Evolutionary conservation across 306 rosid genomes (phyloP), one percentile per base, ranked within the genome.

Genomic region (Datisca glomerata): DNA sequence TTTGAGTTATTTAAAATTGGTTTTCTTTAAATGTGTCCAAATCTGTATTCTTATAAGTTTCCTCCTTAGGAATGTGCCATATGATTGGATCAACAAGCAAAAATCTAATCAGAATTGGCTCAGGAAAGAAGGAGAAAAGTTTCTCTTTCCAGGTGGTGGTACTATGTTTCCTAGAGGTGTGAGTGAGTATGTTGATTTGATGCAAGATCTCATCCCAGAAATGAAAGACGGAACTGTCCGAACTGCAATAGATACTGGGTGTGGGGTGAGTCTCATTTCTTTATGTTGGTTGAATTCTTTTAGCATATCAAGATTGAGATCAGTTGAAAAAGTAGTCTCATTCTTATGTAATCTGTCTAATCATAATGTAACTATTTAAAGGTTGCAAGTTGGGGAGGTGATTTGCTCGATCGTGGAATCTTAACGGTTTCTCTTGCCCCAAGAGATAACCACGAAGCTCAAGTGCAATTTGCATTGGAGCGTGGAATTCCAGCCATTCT

Each of bases 331-430:
- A n/a, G n/a, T n/a, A n/a, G n/a, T n/a, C n/a, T n/a, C n/a, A n/a
- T n/a, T n/a, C n/a, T n/a, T n/a, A 6, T 34, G 14, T 24, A n/a
- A 24, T 46, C 18, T 46, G 17, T 38, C 18, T 17, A 46, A 46
- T 46, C 12, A 28, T 47, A 18, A 39, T 59, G 65, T 36, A 36
- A 43, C 16, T 41, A 13, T 60, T 21, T 59, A 7, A 41, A 91
- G 98, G 98, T 91, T 75, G 98, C 98, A 66, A 91, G 96, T 58
- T 91, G 98, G 98, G 98, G 98, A 40, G 98, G 96, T 36, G 96
- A 91, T 70, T 69, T 91, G 74, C 66, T 91, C 56, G 98, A 91
- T 51, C 81, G 96, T 4, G 94, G 96, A 33, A 64, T 91, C 18
- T 77, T 91, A 9, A 80, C 98, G 1, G 33, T 91, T 51, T 91